phyloP scores from a whole-genome alignment of 2,329 filamentous ascomycete genomes.

The Fusarium marasasianum region DNA sequence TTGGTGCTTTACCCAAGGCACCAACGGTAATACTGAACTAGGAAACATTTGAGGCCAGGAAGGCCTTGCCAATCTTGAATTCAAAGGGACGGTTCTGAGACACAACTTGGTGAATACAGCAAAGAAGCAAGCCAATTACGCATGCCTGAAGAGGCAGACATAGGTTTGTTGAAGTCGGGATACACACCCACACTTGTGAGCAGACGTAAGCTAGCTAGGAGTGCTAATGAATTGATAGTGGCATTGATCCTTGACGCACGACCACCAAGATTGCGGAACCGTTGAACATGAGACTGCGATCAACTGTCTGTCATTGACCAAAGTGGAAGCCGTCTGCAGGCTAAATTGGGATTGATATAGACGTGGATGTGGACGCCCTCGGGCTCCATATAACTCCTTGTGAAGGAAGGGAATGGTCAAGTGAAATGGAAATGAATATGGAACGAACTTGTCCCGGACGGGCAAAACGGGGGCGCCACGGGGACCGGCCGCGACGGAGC shows the following conservation, averaged over 20 bases:
- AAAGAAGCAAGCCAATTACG: not conserved
- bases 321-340: constrained; percentile 22
- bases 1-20: not conserved
- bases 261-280: constrained; percentile 17
- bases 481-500: constrained; percentile 39
- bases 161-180: not conserved
- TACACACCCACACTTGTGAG: not conserved
- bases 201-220: not conserved
- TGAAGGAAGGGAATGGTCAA: not conserved
- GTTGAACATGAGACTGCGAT: constrained; percentile 15
- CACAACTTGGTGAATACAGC: not conserved
- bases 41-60: not conserved
- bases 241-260: constrained; percentile 1
- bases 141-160: not conserved
- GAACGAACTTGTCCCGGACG: constrained; percentile 40
- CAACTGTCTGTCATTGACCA: not conserved
- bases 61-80: not conserved
- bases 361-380: constrained; percentile 13
- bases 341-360: constrained; percentile 32
- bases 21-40: not conserved
- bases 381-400: constrained; percentile 7
- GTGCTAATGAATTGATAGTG: constrained; percentile 10
- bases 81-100: not conserved
- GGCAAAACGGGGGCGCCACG: constrained; percentile 39
- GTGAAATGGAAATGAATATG: constrained; percentile 10